Evolutionary conservation across 192 early-diverging fungal species (phyloP).

Genomic region (Geranomyces michiganensis): DNA sequence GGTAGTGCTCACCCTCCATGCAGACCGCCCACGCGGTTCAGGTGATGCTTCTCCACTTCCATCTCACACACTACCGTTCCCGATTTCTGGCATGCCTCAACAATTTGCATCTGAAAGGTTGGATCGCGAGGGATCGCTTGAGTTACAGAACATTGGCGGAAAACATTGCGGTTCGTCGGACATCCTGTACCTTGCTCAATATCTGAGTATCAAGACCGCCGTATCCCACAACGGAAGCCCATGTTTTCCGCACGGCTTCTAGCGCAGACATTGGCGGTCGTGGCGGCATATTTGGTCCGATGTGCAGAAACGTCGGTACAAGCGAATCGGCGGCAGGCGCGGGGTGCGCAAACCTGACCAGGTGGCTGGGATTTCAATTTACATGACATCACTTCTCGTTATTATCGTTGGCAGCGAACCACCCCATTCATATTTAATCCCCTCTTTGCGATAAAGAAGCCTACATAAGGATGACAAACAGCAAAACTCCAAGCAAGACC

Average conservation of each 20-base stretch:
- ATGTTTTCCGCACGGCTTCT: conserved; percentile 21
- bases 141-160: not conserved
- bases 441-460: too few species aligned
- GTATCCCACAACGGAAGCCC: conserved; percentile 13
- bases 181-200: not conserved
- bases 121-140: not conserved
- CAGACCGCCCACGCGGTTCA: conserved; percentile 27
- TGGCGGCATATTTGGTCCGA: not conserved
- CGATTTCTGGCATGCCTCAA: conserved; percentile 19
- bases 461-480: too few species aligned
- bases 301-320: too few species aligned
- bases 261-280: conserved; percentile 2
- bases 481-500: not conserved
- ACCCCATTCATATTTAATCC: too few species aligned
- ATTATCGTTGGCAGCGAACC: too few species aligned
- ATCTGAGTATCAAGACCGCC: conserved; percentile 23
- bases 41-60: conserved; percentile 29
- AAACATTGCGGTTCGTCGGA: too few species aligned
- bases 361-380: too few species aligned
- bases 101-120: conserved; percentile 10
- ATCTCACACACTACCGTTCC: conserved; percentile 28
- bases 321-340: too few species aligned
- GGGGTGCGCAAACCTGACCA: too few species aligned
- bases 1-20: conserved; percentile 22
- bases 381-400: too few species aligned